Conservation (phyloP, 2,329 filamentous ascomycete genomes). For the Didymella exigua region DNA sequence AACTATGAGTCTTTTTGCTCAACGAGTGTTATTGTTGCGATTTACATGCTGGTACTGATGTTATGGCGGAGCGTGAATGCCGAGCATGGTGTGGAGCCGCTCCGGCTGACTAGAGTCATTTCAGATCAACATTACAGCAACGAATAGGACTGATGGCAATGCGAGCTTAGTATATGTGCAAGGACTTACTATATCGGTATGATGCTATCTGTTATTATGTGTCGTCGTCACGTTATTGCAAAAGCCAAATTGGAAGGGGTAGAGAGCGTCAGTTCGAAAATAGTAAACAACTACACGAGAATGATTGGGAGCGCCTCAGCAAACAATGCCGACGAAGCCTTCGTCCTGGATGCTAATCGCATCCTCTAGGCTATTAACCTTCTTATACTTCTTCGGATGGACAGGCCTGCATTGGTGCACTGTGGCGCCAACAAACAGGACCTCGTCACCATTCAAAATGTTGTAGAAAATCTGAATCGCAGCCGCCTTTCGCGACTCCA, state of each 20-base stretch:
- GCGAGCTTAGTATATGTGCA: not conserved
- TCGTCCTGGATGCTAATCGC: constrained; percentile 10
- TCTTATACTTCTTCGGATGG: constrained; percentile 21
- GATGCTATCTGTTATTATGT: not conserved
- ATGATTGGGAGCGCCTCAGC: constrained; percentile 7
- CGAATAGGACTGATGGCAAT: not conserved
- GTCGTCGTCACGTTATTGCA: not conserved
- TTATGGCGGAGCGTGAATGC: not conserved
- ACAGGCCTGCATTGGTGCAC: constrained; percentile 12
- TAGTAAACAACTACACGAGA: not conserved
- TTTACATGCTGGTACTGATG: not conserved
- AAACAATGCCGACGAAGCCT: constrained; percentile 26
- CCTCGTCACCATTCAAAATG: constrained; percentile 25
- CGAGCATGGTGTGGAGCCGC: constrained; percentile 2
- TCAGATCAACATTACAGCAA: not conserved
- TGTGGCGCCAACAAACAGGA: constrained; percentile 29
- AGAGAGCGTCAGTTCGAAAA: not conserved
- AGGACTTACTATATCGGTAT: not conserved
- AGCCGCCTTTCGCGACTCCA: constrained; percentile 33
- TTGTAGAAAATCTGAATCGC: constrained; percentile 33
- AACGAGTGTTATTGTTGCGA: not conserved
- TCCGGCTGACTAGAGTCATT: constrained; percentile 5
- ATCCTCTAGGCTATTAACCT: constrained; percentile 28
- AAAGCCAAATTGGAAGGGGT: not conserved
- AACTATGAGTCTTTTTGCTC: not conserved